These are phyloP conservation scores for Colletotrichum graminicola DNA, from an alignment of 2,329 filamentous ascomycete genomes.

Conservation along the genomic window DNA sequence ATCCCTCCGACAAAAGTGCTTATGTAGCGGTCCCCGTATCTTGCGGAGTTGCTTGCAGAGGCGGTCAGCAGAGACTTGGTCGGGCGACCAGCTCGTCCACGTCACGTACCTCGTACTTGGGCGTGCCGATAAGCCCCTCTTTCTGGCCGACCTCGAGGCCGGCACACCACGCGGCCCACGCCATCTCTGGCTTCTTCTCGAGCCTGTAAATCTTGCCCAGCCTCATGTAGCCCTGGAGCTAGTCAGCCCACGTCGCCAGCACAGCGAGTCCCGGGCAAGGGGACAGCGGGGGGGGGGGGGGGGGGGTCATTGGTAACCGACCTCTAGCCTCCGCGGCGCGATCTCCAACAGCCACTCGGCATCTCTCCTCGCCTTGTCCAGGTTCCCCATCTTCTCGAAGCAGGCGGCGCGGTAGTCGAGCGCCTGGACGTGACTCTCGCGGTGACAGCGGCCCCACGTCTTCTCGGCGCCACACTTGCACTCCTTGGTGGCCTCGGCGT, in stretches of 20 bases:
- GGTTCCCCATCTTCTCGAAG: slow-evolving; percentile 54
- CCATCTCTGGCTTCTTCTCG: slow-evolving; percentile 53
- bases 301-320: slow-evolving; percentile 43
- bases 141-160: slow-evolving; percentile 52
- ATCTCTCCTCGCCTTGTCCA: slow-evolving; percentile 54
- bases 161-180: slow-evolving; percentile 56
- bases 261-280: not conserved
- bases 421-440: slow-evolving; percentile 54
- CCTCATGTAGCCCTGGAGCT: slow-evolving; percentile 56
- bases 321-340: slow-evolving; percentile 55
- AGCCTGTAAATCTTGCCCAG: slow-evolving; percentile 56
- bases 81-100: not conserved
- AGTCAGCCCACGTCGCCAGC: slow-evolving; percentile 24
- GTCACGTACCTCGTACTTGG: slow-evolving; percentile 51
- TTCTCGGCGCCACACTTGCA: slow-evolving; percentile 54
- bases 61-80: not conserved
- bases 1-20: slow-evolving; percentile 51
- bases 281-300: not conserved
- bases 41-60: slow-evolving; percentile 50
- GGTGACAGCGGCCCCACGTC: slow-evolving; percentile 56
- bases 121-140: slow-evolving; percentile 46
- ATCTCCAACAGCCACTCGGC: slow-evolving; percentile 59
- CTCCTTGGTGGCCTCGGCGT: slow-evolving; percentile 56
- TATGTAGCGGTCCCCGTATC: slow-evolving; percentile 52
- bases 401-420: slow-evolving; percentile 56